Evolutionary conservation across 1,284 basidiomycete species (phyloP).

Genomic region (Thecaphora frezii): DNA sequence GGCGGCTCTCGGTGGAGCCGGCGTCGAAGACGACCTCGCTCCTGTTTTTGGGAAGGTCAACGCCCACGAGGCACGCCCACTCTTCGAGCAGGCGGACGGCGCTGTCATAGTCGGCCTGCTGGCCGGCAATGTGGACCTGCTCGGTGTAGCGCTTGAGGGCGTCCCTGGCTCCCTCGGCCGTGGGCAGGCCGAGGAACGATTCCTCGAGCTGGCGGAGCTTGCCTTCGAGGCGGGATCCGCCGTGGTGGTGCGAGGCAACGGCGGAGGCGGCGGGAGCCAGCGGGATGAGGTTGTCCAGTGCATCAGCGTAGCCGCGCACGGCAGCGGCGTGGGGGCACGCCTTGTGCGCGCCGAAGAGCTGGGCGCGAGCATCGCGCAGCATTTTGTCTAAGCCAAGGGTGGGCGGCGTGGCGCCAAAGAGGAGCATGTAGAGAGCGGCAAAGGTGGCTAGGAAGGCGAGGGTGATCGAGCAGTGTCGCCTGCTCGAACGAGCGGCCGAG

Average conservation of each 20-base stretch:
- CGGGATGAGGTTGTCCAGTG: not conserved
- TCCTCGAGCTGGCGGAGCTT: constrained; percentile 28
- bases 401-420: not conserved
- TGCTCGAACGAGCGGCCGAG: not conserved
- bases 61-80: constrained; percentile 49
- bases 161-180: constrained; percentile 27
- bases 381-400: not conserved
- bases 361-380: not conserved
- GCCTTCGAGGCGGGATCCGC: constrained; percentile 15
- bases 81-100: constrained; percentile 39
- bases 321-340: not conserved
- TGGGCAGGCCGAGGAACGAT: constrained; percentile 31
- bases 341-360: not conserved
- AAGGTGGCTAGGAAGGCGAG: not conserved
- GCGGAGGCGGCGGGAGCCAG: no score
- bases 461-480: not conserved
- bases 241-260: not conserved
- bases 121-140: constrained; percentile 45
- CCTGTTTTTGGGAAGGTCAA: constrained; percentile 26
- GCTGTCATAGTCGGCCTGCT: constrained; percentile 37
- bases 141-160: constrained; percentile 45
- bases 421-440: not conserved
- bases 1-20: constrained; percentile 37
- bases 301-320: not conserved
- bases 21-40: constrained; percentile 48